Base-by-base conservation (phyloP, 768 basidiomycete genomes). In the Russula olivacea region DNA sequence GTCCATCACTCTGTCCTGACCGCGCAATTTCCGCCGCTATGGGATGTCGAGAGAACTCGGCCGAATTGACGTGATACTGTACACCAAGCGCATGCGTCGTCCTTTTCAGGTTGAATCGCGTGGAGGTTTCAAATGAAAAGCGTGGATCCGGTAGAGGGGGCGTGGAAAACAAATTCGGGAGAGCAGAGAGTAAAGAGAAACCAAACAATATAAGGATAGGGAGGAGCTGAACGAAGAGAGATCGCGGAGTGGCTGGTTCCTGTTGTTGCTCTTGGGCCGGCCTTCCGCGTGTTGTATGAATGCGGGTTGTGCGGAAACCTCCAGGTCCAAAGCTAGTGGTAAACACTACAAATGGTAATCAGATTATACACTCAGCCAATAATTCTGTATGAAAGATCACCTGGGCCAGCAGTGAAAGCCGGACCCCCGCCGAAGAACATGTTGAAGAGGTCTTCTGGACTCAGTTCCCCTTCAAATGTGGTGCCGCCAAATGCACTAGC, bases 401-500 rank as follows among this genome's bases (percentile, higher is more conserved):
- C 69, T 64, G 84, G 83, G 2, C 83, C 80, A 85, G 82, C 36
- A 7, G 80, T 79, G 28, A 81, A 83, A 61, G 79, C 81, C 1
- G 81, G 80, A 21, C 80, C 83, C 25, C 89, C 89, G 19, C 93
- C 93, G 73, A 98, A 98, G 83, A 98, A 97, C 90, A 96, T 94
- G 72, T 98, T 96, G 78, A 98, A 98, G 60, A 98, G 72, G 62
- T 98, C 96, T 75, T 98, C 96, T 6, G 96, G 94, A 61, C 89
- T 94, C 68, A 98, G 78, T 75, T 98, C 95, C 59, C 84, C 85
- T 14, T 91, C 89, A 69, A 88, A 91, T 19, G 78, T 77, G 8
- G 77, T 76, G 2, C 76, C 68, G 6, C 61, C 69, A 61, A 86
- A 88, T 15, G 79, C 75, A 51, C 73, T 76, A 30, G 79, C 67